phyloP scores from a whole-genome alignment of 306 rosid genomes.

The Vigna angularis region DNA sequence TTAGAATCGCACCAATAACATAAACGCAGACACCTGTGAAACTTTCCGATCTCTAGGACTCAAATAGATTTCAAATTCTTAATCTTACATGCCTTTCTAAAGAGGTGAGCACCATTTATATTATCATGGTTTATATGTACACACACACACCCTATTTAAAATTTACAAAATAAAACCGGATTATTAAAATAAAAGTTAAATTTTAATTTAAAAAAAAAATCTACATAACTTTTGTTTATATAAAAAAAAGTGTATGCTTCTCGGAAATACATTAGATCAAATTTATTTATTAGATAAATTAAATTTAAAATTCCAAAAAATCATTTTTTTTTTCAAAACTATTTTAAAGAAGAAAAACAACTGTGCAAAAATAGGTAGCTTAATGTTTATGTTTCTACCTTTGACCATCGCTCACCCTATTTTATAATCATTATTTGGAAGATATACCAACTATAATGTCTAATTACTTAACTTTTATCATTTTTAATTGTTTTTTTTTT shows the following conservation, averaged over 20 bases:
- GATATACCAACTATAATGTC: too few species aligned
- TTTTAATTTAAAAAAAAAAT: too few species aligned
- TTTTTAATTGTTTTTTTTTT: too few species aligned
- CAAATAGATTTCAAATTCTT: background rate
- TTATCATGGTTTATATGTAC: background rate
- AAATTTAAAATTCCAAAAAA: background rate
- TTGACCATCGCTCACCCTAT: too few species aligned
- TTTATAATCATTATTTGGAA: too few species aligned
- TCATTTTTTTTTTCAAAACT: too few species aligned
- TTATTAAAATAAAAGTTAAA: too few species aligned
- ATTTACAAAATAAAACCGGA: too few species aligned
- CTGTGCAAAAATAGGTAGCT: background rate
- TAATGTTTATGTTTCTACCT: background rate
- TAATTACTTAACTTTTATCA: too few species aligned
- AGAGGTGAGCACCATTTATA: background rate
- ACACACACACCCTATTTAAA: background rate
- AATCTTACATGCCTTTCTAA: background rate
- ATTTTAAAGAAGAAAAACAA: background rate
- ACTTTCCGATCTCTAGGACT: conserved; percentile 11
- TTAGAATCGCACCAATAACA: background rate
- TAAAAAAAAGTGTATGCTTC: too few species aligned
- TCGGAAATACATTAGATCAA: background rate
- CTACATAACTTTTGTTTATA: too few species aligned
- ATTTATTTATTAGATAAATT: background rate
- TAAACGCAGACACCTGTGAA: conserved; percentile 3